Evolutionary conservation across 768 basidiomycete species (phyloP).

Genomic region (Rhizopogon vinicolor): DNA sequence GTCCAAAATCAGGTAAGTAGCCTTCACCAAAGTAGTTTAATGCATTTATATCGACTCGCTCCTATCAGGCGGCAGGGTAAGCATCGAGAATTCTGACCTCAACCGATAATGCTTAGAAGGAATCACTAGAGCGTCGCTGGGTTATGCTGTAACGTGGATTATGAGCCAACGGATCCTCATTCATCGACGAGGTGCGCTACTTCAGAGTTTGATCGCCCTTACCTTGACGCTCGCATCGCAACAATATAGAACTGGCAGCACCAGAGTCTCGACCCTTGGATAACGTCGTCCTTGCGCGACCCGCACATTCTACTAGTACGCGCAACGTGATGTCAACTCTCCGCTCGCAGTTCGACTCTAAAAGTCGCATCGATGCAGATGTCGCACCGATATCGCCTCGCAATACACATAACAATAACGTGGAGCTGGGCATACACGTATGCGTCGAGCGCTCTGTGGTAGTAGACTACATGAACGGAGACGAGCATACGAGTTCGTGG

Average conservation of each 20-base stretch:
- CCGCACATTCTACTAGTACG: background rate
- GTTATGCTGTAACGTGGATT: constrained; percentile 55
- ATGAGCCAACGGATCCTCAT: constrained; percentile 57
- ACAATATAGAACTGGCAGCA: constrained; percentile 15
- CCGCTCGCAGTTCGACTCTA: constrained; percentile 19
- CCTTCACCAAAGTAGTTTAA: background rate
- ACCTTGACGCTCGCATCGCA: background rate
- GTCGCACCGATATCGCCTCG: constrained; percentile 6
- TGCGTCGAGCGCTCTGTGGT: constrained; percentile 24
- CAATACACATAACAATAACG: constrained; percentile 2
- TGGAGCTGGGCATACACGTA: constrained; percentile 27
- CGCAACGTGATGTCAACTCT: constrained; percentile 18
- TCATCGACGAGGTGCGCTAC: constrained; percentile 44
- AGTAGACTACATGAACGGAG: constrained; percentile 17
- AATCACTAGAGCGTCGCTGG: constrained; percentile 43
- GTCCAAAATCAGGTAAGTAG: constrained; percentile 39
- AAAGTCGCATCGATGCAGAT: constrained; percentile 12
- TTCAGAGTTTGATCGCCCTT: background rate
- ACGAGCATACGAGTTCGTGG: constrained; percentile 10
- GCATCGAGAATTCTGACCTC: constrained; percentile 9
- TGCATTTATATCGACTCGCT: constrained; percentile 2
- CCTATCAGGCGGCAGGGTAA: constrained; percentile 46
- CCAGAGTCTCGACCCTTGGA: constrained; percentile 20
- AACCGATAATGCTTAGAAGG: background rate
- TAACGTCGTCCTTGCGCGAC: constrained; percentile 24